phyloP scores from a whole-genome alignment of 2,329 filamentous ascomycete genomes.

The Westerdykella aurantiaca region DNA sequence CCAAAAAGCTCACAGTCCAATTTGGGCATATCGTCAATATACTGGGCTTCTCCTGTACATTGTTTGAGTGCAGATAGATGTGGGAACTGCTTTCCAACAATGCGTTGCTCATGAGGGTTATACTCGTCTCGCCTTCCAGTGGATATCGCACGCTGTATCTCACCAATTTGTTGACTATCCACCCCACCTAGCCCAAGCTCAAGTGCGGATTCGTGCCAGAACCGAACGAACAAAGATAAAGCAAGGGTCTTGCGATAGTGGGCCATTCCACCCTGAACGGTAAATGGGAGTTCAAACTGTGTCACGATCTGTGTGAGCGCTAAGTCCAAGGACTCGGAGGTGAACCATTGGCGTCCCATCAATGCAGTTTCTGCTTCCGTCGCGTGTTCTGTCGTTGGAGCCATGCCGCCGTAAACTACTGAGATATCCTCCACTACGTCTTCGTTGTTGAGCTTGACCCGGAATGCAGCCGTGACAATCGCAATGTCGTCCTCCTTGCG shows the following conservation, averaged over 20 bases:
- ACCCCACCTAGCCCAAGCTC: constrained; percentile 51
- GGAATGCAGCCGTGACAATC: constrained; percentile 82
- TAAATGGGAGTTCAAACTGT: constrained; percentile 80
- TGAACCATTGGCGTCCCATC: constrained; percentile 68
- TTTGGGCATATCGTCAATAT: constrained; percentile 85
- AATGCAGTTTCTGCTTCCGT: constrained; percentile 67
- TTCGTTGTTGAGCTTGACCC: constrained; percentile 62
- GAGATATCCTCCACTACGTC: constrained; percentile 66
- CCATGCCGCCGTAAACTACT: constrained; percentile 91
- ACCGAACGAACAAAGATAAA: constrained; percentile 91
- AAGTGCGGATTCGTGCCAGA: constrained; percentile 80
- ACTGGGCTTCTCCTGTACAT: constrained; percentile 85
- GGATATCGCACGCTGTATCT: constrained; percentile 79
- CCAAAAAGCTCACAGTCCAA: constrained; percentile 82
- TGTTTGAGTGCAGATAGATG: constrained; percentile 90
- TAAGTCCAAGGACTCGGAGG: constrained; percentile 76
- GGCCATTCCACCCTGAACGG: constrained; percentile 93
- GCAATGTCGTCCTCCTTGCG: constrained; percentile 96
- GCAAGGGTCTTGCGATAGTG: constrained; percentile 87
- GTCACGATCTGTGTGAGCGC: constrained; percentile 73
- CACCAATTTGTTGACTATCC: constrained; percentile 67
- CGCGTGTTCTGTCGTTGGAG: constrained; percentile 76
- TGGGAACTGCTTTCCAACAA: constrained; percentile 75
- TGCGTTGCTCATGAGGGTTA: constrained; percentile 71
- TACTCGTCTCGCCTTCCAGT: constrained; percentile 69